Conservation (phyloP, 805 yeast genomes). For the Zygoascus ofunaensis region DNA sequence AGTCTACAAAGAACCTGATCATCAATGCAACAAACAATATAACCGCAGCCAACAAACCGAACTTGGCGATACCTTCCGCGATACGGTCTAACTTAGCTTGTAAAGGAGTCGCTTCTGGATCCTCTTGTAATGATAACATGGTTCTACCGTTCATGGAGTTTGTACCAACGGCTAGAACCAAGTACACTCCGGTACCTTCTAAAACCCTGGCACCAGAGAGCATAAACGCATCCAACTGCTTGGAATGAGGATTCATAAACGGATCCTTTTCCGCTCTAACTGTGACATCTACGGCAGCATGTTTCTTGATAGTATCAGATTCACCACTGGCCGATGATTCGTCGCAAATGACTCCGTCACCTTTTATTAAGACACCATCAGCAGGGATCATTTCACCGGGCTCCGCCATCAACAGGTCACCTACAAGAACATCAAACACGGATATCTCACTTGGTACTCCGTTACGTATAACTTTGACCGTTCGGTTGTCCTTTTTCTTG, state of each 20-base stretch:
- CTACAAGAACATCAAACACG: constrained; percentile 70
- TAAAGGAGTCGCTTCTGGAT: constrained; percentile 79
- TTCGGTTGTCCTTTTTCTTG: constrained; percentile 78
- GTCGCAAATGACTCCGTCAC: constrained; percentile 71
- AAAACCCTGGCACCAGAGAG: constrained; percentile 86
- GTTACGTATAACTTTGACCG: constrained; percentile 63
- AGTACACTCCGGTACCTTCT: constrained; percentile 76
- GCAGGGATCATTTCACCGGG: constrained; percentile 95
- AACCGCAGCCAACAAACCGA: constrained; percentile 79
- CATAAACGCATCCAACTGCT: constrained; percentile 65
- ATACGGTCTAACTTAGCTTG: constrained; percentile 71
- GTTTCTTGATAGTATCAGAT: constrained; percentile 68
- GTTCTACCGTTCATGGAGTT: constrained; percentile 89
- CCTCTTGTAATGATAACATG: constrained; percentile 67
- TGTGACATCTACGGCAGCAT: constrained; percentile 41
- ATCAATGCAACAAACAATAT: constrained; percentile 74
- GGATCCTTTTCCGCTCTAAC: constrained; percentile 23
- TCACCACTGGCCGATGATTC: constrained; percentile 94
- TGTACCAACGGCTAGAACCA: constrained; percentile 85
- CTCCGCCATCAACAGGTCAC: constrained; percentile 72
- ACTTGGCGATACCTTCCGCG: constrained; percentile 92
- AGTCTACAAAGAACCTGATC: constrained; percentile 57
- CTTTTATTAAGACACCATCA: constrained; percentile 66
- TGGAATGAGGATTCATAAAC: constrained; percentile 25
- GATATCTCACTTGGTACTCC: constrained; percentile 61